Base-by-base conservation (phyloP, 1,284 basidiomycete species). In the Ganoderma boninense region DNA sequence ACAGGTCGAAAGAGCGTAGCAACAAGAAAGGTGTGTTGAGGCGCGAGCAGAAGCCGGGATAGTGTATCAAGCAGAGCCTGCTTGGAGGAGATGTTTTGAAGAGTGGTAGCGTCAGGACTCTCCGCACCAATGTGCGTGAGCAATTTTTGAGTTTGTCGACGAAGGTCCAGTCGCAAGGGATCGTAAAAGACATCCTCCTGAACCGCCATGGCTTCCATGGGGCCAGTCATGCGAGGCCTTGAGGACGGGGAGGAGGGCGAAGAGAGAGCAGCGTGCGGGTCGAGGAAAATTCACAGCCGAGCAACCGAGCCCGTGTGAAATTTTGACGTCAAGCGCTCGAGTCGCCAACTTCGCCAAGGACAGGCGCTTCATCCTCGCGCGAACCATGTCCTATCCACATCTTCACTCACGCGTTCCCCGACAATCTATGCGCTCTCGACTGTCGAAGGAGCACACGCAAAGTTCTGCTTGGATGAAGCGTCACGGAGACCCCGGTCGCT, bases 1-100 rank as follows among this genome's bases (percentile, higher is more conserved):
- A 95, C 80, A 14, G 94, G 93, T 69, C 91, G 83, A 79, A 91
- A 95, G 11, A 85, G 71, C 7, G 81, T 83, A 38, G 91, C 89
- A 67, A 94, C 83, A 29, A 81, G 73, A 32, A 85, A 74, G 1
- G 93, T 94, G 59, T 89, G 84, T 23, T 86, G 82, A 8, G 91
- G 87, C 16, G 81, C 73, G 0, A 84, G 79, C 32, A 91, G 81
- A 11, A 75, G 67, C 26, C 40, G 52, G 7, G 76, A 76, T 11
- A 77, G 60, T 2, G 49, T 57, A 32, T 71, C 66, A 2, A 90
- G 81, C 13, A 89, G 67, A 54, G 83, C 79, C 18, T 71, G 71
- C 2, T 78, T 80, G 29, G 84, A 83, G 18, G 81, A 75, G 18
- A 80, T 80, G 62, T 81, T 80, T 54, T 80, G 79, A 54, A 87